A percentile compares a stretch with the other conserved stretches of the same genome.
Conservation (phyloP, 768 basidiomycete genomes). For the Agrocybe praecox region DNA sequence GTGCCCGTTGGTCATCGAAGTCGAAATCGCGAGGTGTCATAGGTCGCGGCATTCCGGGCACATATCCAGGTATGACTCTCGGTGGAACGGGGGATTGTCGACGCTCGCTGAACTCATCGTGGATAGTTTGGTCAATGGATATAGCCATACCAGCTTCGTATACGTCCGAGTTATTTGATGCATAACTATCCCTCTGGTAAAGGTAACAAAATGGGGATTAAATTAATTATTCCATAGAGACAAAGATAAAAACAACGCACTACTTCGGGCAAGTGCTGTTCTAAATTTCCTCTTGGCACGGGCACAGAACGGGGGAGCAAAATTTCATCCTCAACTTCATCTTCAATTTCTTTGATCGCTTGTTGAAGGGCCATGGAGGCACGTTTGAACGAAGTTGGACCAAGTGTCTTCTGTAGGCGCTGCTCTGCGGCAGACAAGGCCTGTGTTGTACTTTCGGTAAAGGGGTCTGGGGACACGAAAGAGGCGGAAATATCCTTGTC, state of each 20-base stretch:
- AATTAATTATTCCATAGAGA: conserved; percentile 1
- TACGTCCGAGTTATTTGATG: conserved; percentile 39
- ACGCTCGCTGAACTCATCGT: conserved; percentile 48
- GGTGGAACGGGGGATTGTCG: conserved; percentile 66
- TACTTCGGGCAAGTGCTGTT: conserved; percentile 35
- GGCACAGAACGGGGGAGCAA: conserved; percentile 69
- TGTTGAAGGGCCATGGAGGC: conserved; percentile 77
- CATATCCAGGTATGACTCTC: conserved; percentile 76
- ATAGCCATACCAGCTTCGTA: conserved; percentile 72
- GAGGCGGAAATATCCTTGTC: conserved; percentile 38
- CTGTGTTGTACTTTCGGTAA: conserved; percentile 30
- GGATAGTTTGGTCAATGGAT: conserved; percentile 60
- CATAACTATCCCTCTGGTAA: conserved; percentile 35
- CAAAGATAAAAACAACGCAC: conserved; percentile 11
- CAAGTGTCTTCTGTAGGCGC: conserved; percentile 51
- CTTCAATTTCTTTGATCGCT: conserved; percentile 79
- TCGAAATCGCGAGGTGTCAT: conserved; percentile 89
- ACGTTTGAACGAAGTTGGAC: conserved; percentile 54
- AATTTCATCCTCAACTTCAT: conserved; percentile 76
- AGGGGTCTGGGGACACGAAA: conserved; percentile 37
- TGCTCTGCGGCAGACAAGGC: conserved; percentile 42
- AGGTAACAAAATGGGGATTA: conserved; percentile 11
- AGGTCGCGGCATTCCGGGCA: conserved; percentile 88
- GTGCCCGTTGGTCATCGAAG: conserved; percentile 68
- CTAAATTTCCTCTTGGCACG: conserved; percentile 40